These are phyloP conservation scores for Diplotaxis tenuifolia DNA, from an alignment of 345 rosid genomes.

Conservation along the genomic window DNA sequence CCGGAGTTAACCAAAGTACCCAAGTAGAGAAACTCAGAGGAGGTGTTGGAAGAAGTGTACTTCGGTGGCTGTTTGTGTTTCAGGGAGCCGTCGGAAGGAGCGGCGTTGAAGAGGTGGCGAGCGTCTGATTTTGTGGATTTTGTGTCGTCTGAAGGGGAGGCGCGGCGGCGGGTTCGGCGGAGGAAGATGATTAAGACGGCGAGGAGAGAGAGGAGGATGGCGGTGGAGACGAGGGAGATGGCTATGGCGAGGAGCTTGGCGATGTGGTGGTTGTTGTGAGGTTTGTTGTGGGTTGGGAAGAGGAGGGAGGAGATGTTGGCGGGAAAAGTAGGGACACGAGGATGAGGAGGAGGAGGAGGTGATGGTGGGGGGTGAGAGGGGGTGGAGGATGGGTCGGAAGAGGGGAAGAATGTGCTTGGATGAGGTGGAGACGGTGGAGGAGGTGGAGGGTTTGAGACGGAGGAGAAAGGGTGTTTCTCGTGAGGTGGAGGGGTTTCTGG, in stretches of 20 bases:
- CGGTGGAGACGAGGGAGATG: slow-evolving; percentile 54
- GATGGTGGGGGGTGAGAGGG: slow-evolving; percentile 35
- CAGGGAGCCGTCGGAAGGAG: slow-evolving; percentile 54
- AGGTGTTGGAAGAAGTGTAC: slow-evolving; percentile 44
- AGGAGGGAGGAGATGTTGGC: slow-evolving; percentile 86
- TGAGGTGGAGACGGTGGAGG: slow-evolving; percentile 34
- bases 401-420: slow-evolving; percentile 50
- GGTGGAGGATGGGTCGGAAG: slow-evolving; percentile 32
- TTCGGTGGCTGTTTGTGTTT: slow-evolving; percentile 34
- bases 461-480: slow-evolving; percentile 53
- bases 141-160: slow-evolving; percentile 30
- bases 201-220: slow-evolving; percentile 44
- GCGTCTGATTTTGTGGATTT: slow-evolving; percentile 54
- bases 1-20: slow-evolving; percentile 68
- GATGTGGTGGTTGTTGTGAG: slow-evolving; percentile 35
- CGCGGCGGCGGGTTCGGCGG: slow-evolving; percentile 43
- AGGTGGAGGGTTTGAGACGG: slow-evolving; percentile 32
- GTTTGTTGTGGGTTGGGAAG: slow-evolving; percentile 46
- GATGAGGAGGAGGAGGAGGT: slow-evolving; percentile 37
- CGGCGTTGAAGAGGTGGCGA: slow-evolving; percentile 64
- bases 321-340: slow-evolving; percentile 68
- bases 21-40: slow-evolving; percentile 83
- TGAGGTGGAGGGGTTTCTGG: slow-evolving; percentile 34
- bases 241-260: slow-evolving; percentile 47
- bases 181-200: slow-evolving; percentile 43